Conservation (phyloP, 2,329 filamentous ascomycete species). For the Talaromyces sp. region DNA sequence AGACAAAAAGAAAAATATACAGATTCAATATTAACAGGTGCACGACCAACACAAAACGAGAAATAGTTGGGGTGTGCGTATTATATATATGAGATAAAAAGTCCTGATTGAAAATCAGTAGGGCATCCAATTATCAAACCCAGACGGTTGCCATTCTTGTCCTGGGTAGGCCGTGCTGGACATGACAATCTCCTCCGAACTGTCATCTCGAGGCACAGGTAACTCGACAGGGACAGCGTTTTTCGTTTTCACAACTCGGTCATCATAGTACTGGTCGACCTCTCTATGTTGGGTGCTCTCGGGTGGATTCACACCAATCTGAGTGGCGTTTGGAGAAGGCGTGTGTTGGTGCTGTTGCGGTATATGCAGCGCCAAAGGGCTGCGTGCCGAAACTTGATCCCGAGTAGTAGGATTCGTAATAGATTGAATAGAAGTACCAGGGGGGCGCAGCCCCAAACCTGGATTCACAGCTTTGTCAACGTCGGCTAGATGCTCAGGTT, state of each 20-base stretch:
- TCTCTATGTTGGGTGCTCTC: not conserved
- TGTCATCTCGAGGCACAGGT: slow-evolving; percentile 28
- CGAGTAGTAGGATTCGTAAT: not conserved
- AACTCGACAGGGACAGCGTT: slow-evolving; percentile 27
- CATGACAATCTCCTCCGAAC: slow-evolving; percentile 43
- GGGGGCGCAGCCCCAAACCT: not conserved
- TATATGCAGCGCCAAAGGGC: not conserved
- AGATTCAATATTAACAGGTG: not conserved
- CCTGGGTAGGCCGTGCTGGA: slow-evolving; percentile 45
- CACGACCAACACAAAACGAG: not conserved
- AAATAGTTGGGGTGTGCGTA: not conserved
- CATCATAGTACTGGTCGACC: slow-evolving; percentile 11
- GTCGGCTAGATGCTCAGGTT: slow-evolving; percentile 10
- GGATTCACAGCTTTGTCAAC: slow-evolving; percentile 11
- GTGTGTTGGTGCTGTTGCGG: not conserved
- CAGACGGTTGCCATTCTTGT: slow-evolving; percentile 39
- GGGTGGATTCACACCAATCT: not conserved
- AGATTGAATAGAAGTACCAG: not conserved
- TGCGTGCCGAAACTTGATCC: not conserved
- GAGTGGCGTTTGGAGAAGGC: not conserved
- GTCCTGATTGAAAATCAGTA: slow-evolving; percentile 5
- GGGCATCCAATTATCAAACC: slow-evolving; percentile 11
- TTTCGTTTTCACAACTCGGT: slow-evolving; percentile 17
- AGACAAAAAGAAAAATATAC: not conserved
- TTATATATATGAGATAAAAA: not conserved